A percentile compares a stretch with the other conserved stretches of the same genome.
phyloP scores from a whole-genome alignment of 1,284 basidiomycete genomes.

The Pascua sp. region DNA sequence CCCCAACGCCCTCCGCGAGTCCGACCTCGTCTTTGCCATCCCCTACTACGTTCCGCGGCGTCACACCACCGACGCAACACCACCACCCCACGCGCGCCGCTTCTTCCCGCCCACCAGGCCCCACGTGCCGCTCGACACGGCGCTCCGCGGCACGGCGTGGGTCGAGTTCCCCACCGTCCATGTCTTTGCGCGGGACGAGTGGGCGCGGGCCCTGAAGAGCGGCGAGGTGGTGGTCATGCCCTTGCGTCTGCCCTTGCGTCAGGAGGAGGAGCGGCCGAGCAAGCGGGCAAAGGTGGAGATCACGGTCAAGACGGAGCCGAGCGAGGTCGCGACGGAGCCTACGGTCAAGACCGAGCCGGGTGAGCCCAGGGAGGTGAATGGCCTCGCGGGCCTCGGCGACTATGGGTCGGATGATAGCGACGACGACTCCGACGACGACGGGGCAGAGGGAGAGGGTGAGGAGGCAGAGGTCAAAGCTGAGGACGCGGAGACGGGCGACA shows the following conservation, averaged over 20 bases:
- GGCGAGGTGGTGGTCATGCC: conserved; percentile 44
- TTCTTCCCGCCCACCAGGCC: conserved; percentile 61
- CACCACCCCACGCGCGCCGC: conserved; percentile 17
- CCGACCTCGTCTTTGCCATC: conserved; percentile 17
- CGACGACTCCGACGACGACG: conserved; percentile 35
- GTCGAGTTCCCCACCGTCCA: conserved; percentile 77
- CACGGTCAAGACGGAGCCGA: conserved; percentile 49
- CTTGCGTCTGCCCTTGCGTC: conserved; percentile 18
- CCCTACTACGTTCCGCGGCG: conserved; percentile 29
- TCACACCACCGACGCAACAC: conserved; percentile 1
- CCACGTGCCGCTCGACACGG: conserved; percentile 52
- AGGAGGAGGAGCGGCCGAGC: conserved; percentile 25
- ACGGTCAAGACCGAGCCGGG: conserved; percentile 19
- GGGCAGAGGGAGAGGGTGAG: conserved; percentile 13
- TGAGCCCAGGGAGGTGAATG: too few relatives aligned
- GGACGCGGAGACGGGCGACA: conserved; percentile 5
- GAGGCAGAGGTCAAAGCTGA: conserved; percentile 7
- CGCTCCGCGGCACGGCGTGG: conserved; percentile 62
- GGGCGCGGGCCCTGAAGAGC: conserved; percentile 55
- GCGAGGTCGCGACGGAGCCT: conserved; percentile 13
- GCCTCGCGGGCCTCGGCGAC: conserved; percentile 46
- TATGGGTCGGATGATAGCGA: conserved; percentile 19
- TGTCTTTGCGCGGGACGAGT: conserved; percentile 61
- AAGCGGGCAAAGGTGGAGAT: conserved; percentile 45
- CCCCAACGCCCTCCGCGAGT: conserved; percentile 6